Conservation (phyloP, 2,329 filamentous ascomycete genomes). For the Penicillium sclerotiorum region DNA sequence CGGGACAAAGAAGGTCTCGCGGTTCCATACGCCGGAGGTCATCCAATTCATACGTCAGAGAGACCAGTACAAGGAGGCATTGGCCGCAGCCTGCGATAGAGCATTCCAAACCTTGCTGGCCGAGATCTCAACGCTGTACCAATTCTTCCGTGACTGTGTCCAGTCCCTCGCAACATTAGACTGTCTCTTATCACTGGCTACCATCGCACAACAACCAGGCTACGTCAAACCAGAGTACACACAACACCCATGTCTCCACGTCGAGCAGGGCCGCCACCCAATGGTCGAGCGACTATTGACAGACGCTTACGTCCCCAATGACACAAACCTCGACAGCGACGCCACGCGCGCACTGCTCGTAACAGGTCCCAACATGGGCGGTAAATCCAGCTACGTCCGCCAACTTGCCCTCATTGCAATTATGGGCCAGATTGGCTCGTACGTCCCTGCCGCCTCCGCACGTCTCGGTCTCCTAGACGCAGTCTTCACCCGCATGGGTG, state of each 20-base stretch:
- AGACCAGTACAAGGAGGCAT: constrained; percentile 91
- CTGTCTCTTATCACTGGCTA: constrained; percentile 83
- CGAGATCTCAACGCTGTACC: constrained; percentile 80
- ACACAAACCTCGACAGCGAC: constrained; percentile 70
- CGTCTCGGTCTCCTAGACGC: constrained; percentile 82
- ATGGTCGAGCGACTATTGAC: constrained; percentile 92
- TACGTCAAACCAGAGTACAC: constrained; percentile 78
- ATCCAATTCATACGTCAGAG: constrained; percentile 80
- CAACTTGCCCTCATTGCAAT: constrained; percentile 88
- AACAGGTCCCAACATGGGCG: constrained; percentile 98
- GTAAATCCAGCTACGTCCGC: constrained; percentile 96
- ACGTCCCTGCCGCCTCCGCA: constrained; percentile 78
- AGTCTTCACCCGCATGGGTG: constrained; percentile 93
- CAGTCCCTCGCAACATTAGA: constrained; percentile 84
- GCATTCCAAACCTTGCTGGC: constrained; percentile 74
- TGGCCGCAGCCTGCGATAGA: constrained; percentile 85
- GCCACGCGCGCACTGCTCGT: constrained; percentile 76
- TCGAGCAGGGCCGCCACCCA: constrained; percentile 80
- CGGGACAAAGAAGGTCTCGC: constrained; percentile 86
- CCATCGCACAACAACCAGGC: constrained; percentile 80
- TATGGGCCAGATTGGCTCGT: constrained; percentile 92
- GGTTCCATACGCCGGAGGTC: constrained; percentile 93
- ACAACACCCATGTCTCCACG: constrained; percentile 67
- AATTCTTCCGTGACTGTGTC: constrained; percentile 84
- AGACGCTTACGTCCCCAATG: constrained; percentile 88